phyloP scores from a whole-genome alignment of 352 stramenopile species.

The Saprolegnia diclina region DNA sequence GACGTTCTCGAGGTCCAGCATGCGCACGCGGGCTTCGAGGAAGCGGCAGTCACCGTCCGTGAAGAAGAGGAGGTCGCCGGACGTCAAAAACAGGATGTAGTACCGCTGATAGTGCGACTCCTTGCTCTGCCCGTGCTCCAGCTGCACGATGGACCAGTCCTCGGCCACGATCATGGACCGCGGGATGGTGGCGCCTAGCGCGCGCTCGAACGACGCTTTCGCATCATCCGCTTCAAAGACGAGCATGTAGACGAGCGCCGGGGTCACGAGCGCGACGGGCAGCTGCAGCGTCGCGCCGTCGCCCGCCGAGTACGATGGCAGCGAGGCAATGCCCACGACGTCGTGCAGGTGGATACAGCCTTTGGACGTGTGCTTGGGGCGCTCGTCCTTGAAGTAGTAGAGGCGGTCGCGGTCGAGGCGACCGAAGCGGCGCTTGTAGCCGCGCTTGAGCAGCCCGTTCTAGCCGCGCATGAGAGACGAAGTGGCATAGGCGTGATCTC shows the following conservation, averaged over 20 bases:
- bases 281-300: conserved; percentile 1
- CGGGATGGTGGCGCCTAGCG: neutral
- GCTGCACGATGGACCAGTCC: conserved; percentile 25
- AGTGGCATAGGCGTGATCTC: neutral
- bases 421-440: conserved; percentile 7
- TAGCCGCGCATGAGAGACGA: neutral
- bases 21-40: conserved; percentile 11
- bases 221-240: neutral
- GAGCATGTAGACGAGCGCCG: neutral
- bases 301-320: neutral
- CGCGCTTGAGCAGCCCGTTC: conserved; percentile 9
- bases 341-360: conserved; percentile 15
- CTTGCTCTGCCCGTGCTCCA: neutral
- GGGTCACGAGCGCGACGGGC: neutral
- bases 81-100: conserved; percentile 15
- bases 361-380: conserved; percentile 15
- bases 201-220: conserved; percentile 10
- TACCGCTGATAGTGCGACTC: neutral
- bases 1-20: conserved; percentile 20
- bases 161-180: conserved; percentile 4
- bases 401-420: conserved; percentile 14
- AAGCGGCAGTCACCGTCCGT: neutral
- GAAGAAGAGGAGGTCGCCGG: conserved; percentile 24
- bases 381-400: conserved; percentile 23
- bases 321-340: conserved; percentile 1